Evolutionary conservation across 2,329 filamentous ascomycete species (phyloP), one percentile per base, ranked within the genome.

Genomic region (Mariannaea sp.): DNA sequence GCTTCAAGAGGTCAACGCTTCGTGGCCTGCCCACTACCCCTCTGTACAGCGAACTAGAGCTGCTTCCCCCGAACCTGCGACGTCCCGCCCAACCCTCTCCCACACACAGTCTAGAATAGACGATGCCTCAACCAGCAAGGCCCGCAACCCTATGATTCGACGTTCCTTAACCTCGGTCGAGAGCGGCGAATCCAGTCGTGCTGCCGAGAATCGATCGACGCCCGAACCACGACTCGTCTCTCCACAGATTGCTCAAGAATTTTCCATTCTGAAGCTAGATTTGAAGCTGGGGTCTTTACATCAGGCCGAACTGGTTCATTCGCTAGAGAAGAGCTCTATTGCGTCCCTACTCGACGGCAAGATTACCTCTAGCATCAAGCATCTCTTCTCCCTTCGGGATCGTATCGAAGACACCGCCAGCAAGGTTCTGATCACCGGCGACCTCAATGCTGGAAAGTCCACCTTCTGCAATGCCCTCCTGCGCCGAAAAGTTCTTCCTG

Each of bases 401-500:
- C 87, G 94, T 47, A 99, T 99, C 58, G 94, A 97, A 70, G 94
- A 99, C 72, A 97, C 91, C 0, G 90, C 93, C 4, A 97, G 93
- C 74, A 99, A 99, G 72, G 94, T 99, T 1, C 76, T 99, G 53
- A 87, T 99, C 14, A 99, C 94, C 0, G 94, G 94, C 67, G 94
- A 99, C 70, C 75, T 99, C 48, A 99, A 99, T 68, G 93, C 94
- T 7, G 94, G 94, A 68, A 99, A 99, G 70, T 99, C 94, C 4
- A 99, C 94, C 1, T 99, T 99, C 66, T 99, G 94, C 76, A 99
- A 99, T 72, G 94, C 94, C n/a, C 78, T 99, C 2, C 75, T 99
- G 33, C 87, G 94, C 56, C 85, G 92, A 57, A 97, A 97, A 73
- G 84, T 99, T 22, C 75, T 99, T 4, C 94, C 94, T 1, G 94